Percentiles rank a stretch among this genome's conserved stretches.
phyloP scores from a whole-genome alignment of 208 protist genomes.

The Novymonas esmeraldas region DNA sequence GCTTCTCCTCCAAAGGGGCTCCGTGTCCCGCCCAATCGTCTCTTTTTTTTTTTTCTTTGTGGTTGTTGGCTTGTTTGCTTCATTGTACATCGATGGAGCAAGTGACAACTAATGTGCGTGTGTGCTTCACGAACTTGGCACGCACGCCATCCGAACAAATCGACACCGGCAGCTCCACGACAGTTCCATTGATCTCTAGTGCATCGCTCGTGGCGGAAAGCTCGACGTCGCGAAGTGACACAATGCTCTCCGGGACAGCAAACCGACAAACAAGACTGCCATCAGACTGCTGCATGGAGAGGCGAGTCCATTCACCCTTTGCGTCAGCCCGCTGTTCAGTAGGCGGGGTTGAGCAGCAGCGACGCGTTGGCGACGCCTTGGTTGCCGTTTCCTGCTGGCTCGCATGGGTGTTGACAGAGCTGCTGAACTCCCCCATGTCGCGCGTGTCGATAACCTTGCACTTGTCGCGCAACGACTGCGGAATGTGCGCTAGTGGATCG shows the following conservation, averaged over 20 bases:
- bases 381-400: neutral
- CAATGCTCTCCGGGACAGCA: conserved; percentile 30
- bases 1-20: too few relatives aligned
- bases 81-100: conserved; percentile 33
- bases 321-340: too few relatives aligned
- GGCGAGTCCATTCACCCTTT: conserved; percentile 21
- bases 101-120: conserved; percentile 47
- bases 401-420: too few relatives aligned
- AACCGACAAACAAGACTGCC: conserved; percentile 40
- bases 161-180: conserved; percentile 35
- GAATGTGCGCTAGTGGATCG: conserved; percentile 78
- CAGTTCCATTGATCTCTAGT: conserved; percentile 55
- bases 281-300: conserved; percentile 18
- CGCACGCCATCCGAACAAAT: conserved; percentile 49
- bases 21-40: neutral
- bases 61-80: neutral
- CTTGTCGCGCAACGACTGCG: conserved; percentile 62
- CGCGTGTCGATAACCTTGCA: conserved; percentile 82
- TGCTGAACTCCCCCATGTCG: conserved; percentile 8
- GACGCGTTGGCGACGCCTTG: neutral
- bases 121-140: conserved; percentile 45
- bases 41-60: neutral
- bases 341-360: neutral
- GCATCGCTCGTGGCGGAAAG: conserved; percentile 41
- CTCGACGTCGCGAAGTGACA: conserved; percentile 63